A percentile compares a stretch with the other conserved stretches of the same genome.
phyloP scores from a whole-genome alignment of 352 stramenopile genomes.

The Phytopythium aichiense region DNA sequence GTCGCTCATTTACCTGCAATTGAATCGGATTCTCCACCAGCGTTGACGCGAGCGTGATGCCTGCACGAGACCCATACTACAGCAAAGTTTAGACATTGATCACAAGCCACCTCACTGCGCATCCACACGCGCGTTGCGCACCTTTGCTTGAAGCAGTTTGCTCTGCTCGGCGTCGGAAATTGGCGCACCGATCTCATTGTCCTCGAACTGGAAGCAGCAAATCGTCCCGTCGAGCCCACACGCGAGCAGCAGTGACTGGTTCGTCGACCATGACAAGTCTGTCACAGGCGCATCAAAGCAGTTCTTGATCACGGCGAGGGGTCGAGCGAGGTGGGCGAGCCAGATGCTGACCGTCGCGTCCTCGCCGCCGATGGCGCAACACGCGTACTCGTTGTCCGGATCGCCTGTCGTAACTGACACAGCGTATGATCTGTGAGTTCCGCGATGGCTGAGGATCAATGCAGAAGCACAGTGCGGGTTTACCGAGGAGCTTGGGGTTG shows the following conservation, averaged over 20 bases:
- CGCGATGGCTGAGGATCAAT: not conserved
- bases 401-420: slow-evolving; percentile 40
- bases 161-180: slow-evolving; percentile 74
- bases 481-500: slow-evolving; percentile 77
- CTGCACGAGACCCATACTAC: slow-evolving; percentile 78
- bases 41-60: slow-evolving; percentile 74
- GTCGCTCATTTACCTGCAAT: slow-evolving; percentile 38
- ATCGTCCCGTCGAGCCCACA: slow-evolving; percentile 80
- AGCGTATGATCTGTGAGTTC: not conserved
- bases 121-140: slow-evolving; percentile 10
- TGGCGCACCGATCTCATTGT: slow-evolving; percentile 57
- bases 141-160: slow-evolving; percentile 77
- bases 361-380: slow-evolving; percentile 76
- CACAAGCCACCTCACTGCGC: not conserved
- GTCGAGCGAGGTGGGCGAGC: slow-evolving; percentile 72
- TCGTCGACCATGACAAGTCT: slow-evolving; percentile 68
- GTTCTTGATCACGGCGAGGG: slow-evolving; percentile 74
- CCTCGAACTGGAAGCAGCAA: slow-evolving; percentile 77
- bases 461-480: not conserved
- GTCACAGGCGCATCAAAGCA: slow-evolving; percentile 85
- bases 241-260: slow-evolving; percentile 56
- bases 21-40: slow-evolving; percentile 80
- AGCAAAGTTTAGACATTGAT: not conserved
- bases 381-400: slow-evolving; percentile 80
- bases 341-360: slow-evolving; percentile 86